These are phyloP conservation scores for Quillaja saponaria DNA, from an alignment of 306 rosid genomes.

Conservation along the genomic window DNA sequence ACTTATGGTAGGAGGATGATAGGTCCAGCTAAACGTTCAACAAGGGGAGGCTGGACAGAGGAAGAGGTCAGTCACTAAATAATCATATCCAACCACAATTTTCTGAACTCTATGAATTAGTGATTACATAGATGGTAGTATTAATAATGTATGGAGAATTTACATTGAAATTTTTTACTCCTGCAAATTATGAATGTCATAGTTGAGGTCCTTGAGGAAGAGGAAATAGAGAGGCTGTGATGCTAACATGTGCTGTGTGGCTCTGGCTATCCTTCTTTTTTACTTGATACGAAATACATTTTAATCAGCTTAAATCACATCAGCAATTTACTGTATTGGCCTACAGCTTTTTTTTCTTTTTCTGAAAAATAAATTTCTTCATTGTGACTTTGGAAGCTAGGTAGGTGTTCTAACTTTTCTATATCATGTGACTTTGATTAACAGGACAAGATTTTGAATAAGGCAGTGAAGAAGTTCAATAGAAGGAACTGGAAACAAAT, in stretches of 20 bases:
- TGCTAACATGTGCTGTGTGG: too few species aligned
- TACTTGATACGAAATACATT: background rate
- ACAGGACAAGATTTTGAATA: conserved; percentile 57
- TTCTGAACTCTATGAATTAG: background rate
- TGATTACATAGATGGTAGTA: background rate
- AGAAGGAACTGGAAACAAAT: conserved; percentile 54
- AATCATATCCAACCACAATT: too few species aligned
- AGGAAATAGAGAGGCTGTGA: too few species aligned
- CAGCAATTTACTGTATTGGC: background rate
- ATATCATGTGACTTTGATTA: conserved; percentile 24
- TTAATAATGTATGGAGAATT: background rate
- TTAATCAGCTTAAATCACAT: background rate
- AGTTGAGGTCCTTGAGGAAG: too few species aligned
- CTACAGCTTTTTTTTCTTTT: background rate
- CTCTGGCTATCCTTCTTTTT: too few species aligned
- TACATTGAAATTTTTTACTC: background rate
- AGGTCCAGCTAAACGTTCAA: conserved; percentile 42
- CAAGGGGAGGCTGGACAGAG: conserved; percentile 45
- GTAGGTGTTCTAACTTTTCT: conserved; percentile 18
- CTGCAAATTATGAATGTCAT: too few species aligned
- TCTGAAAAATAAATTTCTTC: too few species aligned
- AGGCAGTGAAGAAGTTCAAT: conserved; percentile 45
- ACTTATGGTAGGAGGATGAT: conserved; percentile 34
- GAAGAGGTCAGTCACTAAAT: conserved; percentile 47
- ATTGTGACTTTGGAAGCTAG: background rate